Percentiles rank a stretch among this genome's conserved stretches.
Evolutionary conservation across 2,329 filamentous ascomycete species (phyloP).

Genomic region (Penicillium sp.): DNA sequence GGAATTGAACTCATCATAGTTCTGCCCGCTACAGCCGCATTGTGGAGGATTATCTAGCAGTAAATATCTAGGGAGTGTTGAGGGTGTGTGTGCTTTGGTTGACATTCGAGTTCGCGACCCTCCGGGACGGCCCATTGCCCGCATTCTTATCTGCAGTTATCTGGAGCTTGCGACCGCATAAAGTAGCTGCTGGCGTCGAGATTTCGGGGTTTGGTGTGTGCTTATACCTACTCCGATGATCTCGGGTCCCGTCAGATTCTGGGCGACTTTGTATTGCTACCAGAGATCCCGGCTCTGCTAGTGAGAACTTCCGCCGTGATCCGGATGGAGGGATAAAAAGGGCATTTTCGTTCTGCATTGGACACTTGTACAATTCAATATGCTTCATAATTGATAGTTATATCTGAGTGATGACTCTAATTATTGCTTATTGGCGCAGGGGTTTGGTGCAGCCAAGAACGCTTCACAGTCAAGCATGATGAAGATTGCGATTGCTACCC

Average conservation of each 20-base stretch:
- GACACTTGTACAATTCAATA: background rate
- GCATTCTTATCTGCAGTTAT: background rate
- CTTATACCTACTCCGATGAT: background rate
- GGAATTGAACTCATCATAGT: background rate
- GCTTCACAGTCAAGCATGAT: background rate
- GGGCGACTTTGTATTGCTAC: background rate
- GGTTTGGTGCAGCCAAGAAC: slow-evolving; percentile 21
- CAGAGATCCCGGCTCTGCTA: background rate
- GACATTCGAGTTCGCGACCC: background rate
- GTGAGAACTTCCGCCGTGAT: background rate
- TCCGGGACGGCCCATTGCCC: slow-evolving; percentile 5
- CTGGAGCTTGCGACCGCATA: background rate
- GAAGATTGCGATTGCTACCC: too few relatives aligned
- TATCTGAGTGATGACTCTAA: background rate
- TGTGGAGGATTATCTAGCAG: background rate
- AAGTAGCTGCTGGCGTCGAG: background rate
- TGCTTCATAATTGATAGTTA: background rate
- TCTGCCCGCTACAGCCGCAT: background rate
- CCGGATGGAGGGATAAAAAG: background rate
- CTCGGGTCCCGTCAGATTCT: background rate
- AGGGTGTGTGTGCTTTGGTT: background rate
- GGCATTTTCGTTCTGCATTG: background rate
- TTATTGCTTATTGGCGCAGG: slow-evolving; percentile 19
- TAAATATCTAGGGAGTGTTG: background rate
- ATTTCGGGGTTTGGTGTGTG: background rate